A percentile compares a stretch with the other conserved stretches of the same genome.
Evolutionary conservation across 257 asterid genomes (phyloP).

Genomic region (Solanum appendiculatum): DNA sequence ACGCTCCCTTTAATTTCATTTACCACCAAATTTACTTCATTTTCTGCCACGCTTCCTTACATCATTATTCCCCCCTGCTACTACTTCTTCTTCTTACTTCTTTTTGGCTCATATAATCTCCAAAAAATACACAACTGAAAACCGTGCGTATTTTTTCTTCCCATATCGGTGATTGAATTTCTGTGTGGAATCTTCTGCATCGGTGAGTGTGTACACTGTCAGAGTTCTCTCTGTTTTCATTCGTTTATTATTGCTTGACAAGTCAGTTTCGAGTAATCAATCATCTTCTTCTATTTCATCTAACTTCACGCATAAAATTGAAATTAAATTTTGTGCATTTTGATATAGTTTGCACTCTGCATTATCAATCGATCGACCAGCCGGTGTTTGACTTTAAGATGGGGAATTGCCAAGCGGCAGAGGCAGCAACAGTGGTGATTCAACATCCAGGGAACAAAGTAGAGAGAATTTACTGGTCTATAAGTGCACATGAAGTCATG

Average conservation of each 20-base stretch:
- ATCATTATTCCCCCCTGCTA: not conserved
- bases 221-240: constrained; percentile 1
- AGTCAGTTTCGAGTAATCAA: not conserved
- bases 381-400: not conserved
- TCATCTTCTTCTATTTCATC: not conserved
- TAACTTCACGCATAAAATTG: not conserved
- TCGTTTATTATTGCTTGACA: not conserved
- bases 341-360: not conserved
- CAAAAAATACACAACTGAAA: not conserved
- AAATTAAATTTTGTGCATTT: not conserved
- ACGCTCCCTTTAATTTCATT: not conserved
- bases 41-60: not conserved
- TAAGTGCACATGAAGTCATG: constrained; percentile 65
- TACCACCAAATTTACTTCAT: not conserved
- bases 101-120: not conserved
- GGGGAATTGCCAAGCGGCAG: constrained; percentile 97
- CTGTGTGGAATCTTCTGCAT: constrained; percentile 7
- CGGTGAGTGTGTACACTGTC: not conserved
- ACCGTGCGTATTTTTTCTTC: not conserved
- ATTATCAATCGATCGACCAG: not conserved
- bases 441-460: constrained; percentile 58
- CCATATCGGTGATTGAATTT: constrained; percentile 1
- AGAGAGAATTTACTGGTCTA: constrained; percentile 67
- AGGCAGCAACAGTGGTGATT: constrained; percentile 73
- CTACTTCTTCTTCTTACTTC: not conserved